These are phyloP conservation scores for Beauveria pseudobassiana DNA, from an alignment of 2,329 filamentous ascomycete genomes.

Conservation along the genomic window DNA sequence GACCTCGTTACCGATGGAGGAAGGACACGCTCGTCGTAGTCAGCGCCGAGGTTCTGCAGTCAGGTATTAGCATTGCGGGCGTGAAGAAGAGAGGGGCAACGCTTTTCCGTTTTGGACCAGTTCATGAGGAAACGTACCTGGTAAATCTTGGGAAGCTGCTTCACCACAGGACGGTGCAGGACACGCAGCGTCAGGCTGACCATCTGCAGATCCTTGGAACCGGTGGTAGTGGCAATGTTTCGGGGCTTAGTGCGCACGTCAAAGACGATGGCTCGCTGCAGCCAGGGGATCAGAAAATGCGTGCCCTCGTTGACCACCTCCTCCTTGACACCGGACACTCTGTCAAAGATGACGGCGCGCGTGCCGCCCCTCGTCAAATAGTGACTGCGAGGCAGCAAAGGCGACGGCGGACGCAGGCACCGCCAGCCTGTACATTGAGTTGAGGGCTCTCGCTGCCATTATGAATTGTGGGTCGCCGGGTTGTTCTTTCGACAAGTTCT, in stretches of 20 bases:
- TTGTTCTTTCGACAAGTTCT: neutral
- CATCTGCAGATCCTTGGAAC: constrained; percentile 99
- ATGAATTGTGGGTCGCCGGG: constrained; percentile 11
- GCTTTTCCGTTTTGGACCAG: too few species aligned
- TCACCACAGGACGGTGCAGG: constrained; percentile 87
- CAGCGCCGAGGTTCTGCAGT: constrained; percentile 80
- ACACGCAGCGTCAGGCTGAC: constrained; percentile 96
- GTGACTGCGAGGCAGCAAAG: constrained; percentile 64
- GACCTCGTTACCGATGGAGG: constrained; percentile 98
- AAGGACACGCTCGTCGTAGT: constrained; percentile 97
- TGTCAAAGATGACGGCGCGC: constrained; percentile 96
- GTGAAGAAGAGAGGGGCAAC: neutral
- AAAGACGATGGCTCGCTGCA: constrained; percentile 90
- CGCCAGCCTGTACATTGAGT: constrained; percentile 58
- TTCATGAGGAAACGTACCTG: constrained; percentile 54
- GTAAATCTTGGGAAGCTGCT: constrained; percentile 93
- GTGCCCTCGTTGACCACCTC: constrained; percentile 90
- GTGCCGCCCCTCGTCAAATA: constrained; percentile 94
- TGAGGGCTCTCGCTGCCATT: constrained; percentile 53
- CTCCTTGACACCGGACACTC: constrained; percentile 86
- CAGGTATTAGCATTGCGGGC: constrained; percentile 8
- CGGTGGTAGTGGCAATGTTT: constrained; percentile 95
- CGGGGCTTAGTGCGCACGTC: constrained; percentile 96
- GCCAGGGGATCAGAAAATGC: constrained; percentile 91
- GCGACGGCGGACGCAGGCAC: constrained; percentile 65